A percentile compares a stretch with the other conserved stretches of the same genome.
Evolutionary conservation across 106 monocot genomes (phyloP).

Genomic region (Hemerocallis citrina): DNA sequence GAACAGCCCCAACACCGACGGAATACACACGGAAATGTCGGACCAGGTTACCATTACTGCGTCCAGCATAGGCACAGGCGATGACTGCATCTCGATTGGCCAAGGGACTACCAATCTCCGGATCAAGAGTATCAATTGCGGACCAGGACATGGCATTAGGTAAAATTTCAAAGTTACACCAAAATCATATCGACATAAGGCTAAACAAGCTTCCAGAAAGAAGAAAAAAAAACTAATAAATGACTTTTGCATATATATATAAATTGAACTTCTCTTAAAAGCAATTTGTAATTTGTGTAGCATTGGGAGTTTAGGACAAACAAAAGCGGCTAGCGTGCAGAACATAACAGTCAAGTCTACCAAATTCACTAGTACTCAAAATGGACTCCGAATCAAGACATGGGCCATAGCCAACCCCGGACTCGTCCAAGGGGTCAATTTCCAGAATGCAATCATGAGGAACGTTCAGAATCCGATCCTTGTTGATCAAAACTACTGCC

Average conservation of each 20-base stretch:
- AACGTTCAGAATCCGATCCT: constrained; percentile 15
- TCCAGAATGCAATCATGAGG: constrained; percentile 11
- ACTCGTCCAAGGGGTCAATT: constrained; percentile 3
- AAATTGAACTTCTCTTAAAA: not conserved
- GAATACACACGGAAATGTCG: not conserved
- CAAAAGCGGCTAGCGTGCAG: not conserved
- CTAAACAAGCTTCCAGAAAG: no score
- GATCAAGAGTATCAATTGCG: not conserved
- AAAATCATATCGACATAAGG: no score
- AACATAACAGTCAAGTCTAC: constrained; percentile 4
- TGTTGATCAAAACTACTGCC: constrained; percentile 20
- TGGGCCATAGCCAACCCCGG: not conserved
- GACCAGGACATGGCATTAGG: constrained; percentile 8
- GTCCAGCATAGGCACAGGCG: not conserved
- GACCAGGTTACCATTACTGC: not conserved
- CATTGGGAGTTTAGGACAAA: constrained; percentile 1
- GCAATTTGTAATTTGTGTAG: no score
- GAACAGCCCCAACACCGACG: constrained; percentile 8
- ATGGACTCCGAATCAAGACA: constrained; percentile 20
- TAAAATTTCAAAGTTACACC: not conserved
- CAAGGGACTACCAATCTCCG: not conserved
- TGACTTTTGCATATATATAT: not conserved
- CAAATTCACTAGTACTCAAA: constrained; percentile 1
- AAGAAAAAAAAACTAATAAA: no score
- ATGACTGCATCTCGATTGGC: constrained; percentile 3